Conservation (phyloP, 2,329 filamentous ascomycete species). For the Fusarium chlamydosporum region DNA sequence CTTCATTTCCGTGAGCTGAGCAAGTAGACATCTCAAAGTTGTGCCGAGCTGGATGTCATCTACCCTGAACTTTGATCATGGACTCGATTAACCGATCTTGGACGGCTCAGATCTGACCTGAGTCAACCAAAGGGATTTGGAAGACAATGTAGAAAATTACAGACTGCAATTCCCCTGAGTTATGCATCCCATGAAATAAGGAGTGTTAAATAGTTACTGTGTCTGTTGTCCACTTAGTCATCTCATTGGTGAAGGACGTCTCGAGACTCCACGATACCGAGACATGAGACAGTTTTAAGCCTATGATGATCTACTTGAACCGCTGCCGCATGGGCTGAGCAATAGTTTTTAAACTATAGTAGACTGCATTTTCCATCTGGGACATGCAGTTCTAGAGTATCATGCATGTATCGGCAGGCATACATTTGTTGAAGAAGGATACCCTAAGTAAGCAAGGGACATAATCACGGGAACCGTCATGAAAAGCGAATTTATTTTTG, state of each 20-base stretch:
- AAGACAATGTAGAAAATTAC: background rate
- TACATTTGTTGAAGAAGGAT: constrained; percentile 9
- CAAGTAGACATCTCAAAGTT: background rate
- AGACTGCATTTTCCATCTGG: background rate
- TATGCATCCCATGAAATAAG: no score
- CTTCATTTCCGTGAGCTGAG: background rate
- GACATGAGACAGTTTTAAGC: background rate
- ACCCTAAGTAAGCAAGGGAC: background rate
- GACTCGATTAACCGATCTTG: no score
- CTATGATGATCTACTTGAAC: background rate
- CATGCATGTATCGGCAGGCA: background rate
- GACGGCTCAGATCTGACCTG: no score
- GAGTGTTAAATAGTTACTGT: background rate
- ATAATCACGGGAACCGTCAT: constrained; percentile 21
- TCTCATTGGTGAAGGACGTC: no score
- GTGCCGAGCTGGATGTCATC: background rate
- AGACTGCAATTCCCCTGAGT: no score
- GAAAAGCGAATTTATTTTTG: constrained; percentile 16
- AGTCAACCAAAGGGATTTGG: no score
- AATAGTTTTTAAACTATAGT: background rate
- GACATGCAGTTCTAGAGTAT: constrained; percentile 14
- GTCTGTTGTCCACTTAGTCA: no score
- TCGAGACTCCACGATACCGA: background rate
- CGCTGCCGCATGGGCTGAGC: background rate
- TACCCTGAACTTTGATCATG: background rate